Evolutionary conservation across 768 basidiomycete genomes (phyloP).

Genomic region (Tricholoma matsutake): DNA sequence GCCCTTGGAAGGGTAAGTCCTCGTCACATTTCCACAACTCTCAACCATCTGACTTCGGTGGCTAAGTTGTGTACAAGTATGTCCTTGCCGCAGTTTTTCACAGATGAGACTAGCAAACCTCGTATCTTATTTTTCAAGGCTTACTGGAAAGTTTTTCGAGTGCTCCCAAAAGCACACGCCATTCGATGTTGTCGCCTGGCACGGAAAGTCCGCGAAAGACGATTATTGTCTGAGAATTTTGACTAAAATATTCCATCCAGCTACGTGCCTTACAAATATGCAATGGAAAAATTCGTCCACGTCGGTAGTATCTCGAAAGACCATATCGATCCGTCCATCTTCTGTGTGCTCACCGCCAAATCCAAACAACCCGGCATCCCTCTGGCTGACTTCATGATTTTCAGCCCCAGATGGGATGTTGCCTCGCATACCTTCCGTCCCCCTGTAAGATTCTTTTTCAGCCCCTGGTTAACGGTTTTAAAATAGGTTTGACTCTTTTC

Average conservation of each 20-base stretch:
- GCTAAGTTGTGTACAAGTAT: conserved; percentile 48
- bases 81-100: conserved; percentile 3
- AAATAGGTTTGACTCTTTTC: background rate
- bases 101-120: background rate
- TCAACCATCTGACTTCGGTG: background rate
- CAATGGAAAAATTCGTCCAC: conserved; percentile 57
- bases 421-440: conserved; percentile 57
- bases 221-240: background rate
- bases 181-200: conserved; percentile 73
- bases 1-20: conserved; percentile 50
- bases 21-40: background rate
- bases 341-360: conserved; percentile 65
- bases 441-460: conserved; percentile 34
- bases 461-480: background rate
- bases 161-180: conserved; percentile 63
- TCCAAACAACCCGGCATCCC: conserved; percentile 58
- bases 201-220: conserved; percentile 49
- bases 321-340: conserved; percentile 68
- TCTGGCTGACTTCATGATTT: conserved; percentile 62
- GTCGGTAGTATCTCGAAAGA: conserved; percentile 66
- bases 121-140: conserved; percentile 27
- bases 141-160: conserved; percentile 50
- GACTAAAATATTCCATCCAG: conserved; percentile 23
- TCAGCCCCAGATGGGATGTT: conserved; percentile 65
- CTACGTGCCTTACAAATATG: conserved; percentile 68